A percentile compares a stretch with the other conserved stretches of the same genome.
These are phyloP conservation scores for Cordyceps cateniannulata DNA, from an alignment of 2,329 filamentous ascomycete genomes.

Conservation along the genomic window DNA sequence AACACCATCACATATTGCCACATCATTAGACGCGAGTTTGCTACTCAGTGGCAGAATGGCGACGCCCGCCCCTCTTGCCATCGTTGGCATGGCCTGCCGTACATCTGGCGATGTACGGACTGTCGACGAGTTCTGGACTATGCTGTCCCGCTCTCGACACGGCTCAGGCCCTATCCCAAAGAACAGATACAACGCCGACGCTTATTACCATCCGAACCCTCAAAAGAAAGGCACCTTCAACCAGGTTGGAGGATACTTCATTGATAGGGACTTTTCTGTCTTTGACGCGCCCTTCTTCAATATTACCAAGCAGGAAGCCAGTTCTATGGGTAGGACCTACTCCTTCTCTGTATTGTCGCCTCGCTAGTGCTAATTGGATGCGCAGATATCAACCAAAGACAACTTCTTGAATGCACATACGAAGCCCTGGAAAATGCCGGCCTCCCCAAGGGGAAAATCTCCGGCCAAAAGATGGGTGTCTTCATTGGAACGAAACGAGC, in stretches of 20 bases:
- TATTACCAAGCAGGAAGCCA: constrained; percentile 43
- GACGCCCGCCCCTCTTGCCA: constrained; percentile 31
- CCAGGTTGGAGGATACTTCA: constrained; percentile 31
- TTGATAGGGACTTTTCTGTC: constrained; percentile 37
- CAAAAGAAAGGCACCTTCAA: constrained; percentile 36
- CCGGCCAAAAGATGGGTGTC: constrained; percentile 43
- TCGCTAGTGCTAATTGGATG: background rate
- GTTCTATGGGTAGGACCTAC: constrained; percentile 33
- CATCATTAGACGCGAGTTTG: background rate
- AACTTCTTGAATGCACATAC: constrained; percentile 47
- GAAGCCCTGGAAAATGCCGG: constrained; percentile 49
- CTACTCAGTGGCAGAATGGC: background rate
- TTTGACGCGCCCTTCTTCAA: constrained; percentile 50
- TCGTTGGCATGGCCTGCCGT: constrained; percentile 42
- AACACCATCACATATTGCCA: background rate
- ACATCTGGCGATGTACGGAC: constrained; percentile 37
- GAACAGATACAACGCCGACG: constrained; percentile 40
- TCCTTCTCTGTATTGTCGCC: background rate
- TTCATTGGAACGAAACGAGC: constrained; percentile 42
- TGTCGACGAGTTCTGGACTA: constrained; percentile 38
- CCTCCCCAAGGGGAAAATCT: constrained; percentile 34
- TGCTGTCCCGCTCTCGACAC: constrained; percentile 33
- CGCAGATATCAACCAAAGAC: constrained; percentile 45
- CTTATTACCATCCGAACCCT: constrained; percentile 36
- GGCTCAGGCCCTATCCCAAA: constrained; percentile 37